A percentile compares a stretch with the other conserved stretches of the same genome.
Evolutionary conservation across 495 filamentous ascomycete species (phyloP).

Genomic region (Xylaria venustula): DNA sequence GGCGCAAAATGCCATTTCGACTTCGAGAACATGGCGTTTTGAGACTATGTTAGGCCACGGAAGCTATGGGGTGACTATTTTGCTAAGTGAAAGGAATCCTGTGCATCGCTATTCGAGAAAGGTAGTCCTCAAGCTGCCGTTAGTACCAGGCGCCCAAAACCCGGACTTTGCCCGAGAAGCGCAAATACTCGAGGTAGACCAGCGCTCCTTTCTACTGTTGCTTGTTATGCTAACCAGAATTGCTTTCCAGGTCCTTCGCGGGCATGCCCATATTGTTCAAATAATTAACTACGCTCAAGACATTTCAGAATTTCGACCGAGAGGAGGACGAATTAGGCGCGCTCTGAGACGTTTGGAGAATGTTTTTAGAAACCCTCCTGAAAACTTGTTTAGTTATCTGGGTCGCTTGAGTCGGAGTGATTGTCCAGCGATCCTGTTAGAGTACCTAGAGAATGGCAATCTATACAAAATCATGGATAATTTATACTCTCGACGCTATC

Average conservation of each 20-base stretch:
- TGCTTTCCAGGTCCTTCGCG: neutral
- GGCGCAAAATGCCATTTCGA: neutral
- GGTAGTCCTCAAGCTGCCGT: constrained; percentile 1
- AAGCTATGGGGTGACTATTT: neutral
- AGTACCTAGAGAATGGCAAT: constrained; percentile 1
- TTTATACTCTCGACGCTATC: neutral
- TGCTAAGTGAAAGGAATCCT: neutral
- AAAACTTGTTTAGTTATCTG: neutral
- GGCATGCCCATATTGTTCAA: neutral
- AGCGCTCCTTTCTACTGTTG: neutral
- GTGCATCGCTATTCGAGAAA: neutral
- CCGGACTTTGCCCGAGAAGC: neutral
- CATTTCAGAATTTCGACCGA: neutral
- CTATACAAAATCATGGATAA: neutral
- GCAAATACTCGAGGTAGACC: neutral
- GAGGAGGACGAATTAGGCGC: neutral
- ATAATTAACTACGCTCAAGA: neutral
- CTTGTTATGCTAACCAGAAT: neutral
- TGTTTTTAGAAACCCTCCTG: neutral
- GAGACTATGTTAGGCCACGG: neutral
- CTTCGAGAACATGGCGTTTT: constrained; percentile 4
- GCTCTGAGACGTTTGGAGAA: neutral
- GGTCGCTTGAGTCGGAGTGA: neutral
- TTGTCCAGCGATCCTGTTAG: neutral
- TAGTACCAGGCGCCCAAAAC: neutral